A percentile compares a stretch with the other conserved stretches of the same genome.
Conservation (phyloP, 1,284 basidiomycete genomes). For the Quambalaria eucalypti region DNA sequence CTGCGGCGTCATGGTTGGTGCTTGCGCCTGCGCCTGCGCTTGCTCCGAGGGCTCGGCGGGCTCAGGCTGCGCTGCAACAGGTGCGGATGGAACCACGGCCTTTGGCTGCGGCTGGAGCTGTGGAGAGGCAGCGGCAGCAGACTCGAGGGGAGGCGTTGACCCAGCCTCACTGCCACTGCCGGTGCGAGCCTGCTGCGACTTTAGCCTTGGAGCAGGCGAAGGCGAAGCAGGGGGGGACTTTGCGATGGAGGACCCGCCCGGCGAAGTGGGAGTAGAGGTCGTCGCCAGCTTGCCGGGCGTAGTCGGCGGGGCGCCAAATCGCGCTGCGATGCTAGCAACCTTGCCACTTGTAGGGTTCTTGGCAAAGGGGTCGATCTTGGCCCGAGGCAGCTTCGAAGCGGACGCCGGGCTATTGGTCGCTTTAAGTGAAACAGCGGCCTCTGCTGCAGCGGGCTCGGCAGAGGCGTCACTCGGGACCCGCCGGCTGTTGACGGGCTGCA, state of each 20-base stretch:
- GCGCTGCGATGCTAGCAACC: conserved; percentile 25
- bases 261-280: conserved; percentile 5
- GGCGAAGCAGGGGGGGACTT: neutral
- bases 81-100: too few species aligned
- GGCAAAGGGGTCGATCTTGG: conserved; percentile 21
- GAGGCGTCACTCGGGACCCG: neutral
- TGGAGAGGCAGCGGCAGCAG: neutral
- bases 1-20: too few species aligned
- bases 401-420: neutral
- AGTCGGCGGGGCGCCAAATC: conserved; percentile 19
- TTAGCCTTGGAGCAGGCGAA: neutral
- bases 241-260: neutral
- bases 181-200: neutral
- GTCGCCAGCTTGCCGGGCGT: neutral
- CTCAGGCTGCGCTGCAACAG: neutral
- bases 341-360: conserved; percentile 28
- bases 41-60: neutral
- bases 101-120: too few species aligned
- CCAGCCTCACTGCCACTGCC: neutral
- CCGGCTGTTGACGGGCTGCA: conserved; percentile 1
- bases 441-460: neutral
- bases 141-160: neutral
- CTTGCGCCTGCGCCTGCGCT: too few species aligned
- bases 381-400: neutral
- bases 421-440: neutral